phyloP scores from a whole-genome alignment of 208 protist species.

The Crithidia acanthocephali region DNA sequence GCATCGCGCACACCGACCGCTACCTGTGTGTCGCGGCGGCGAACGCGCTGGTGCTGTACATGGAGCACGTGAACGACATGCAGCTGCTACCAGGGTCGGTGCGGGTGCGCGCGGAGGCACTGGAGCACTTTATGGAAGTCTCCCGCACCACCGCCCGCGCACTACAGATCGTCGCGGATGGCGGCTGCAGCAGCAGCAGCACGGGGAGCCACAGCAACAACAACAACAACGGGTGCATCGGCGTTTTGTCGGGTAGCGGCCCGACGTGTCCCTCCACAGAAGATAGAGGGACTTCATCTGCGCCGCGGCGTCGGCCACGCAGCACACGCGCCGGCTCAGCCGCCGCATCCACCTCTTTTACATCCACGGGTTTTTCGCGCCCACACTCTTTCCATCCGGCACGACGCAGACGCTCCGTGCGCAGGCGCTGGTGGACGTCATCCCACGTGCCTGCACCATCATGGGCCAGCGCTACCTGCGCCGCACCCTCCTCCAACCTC shows the following conservation, averaged over 20 bases:
- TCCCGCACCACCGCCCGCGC: constrained; percentile 64
- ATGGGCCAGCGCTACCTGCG: constrained; percentile 81
- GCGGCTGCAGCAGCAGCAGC: neutral
- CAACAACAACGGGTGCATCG: neutral
- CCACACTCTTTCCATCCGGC: too few species aligned
- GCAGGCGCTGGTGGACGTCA: constrained; percentile 55
- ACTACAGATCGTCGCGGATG: constrained; percentile 56
- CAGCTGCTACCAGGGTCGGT: constrained; percentile 70
- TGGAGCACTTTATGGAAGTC: constrained; percentile 78
- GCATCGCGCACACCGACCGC: constrained; percentile 65
- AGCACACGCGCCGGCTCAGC: neutral
- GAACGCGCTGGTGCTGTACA: constrained; percentile 73
- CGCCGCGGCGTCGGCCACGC: neutral
- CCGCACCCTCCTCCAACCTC: constrained; percentile 74
- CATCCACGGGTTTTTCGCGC: too few species aligned
- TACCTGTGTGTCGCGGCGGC: constrained; percentile 84
- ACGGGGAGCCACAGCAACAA: too few species aligned
- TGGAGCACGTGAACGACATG: constrained; percentile 78
- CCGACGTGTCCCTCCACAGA: neutral
- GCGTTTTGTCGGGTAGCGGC: constrained; percentile 1
- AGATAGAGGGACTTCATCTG: neutral
- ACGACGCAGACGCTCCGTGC: constrained; percentile 15
- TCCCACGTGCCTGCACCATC: constrained; percentile 68
- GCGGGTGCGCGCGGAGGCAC: constrained; percentile 60
- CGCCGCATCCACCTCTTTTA: too few species aligned